These are phyloP conservation scores for Globisporangium viniferum DNA, from an alignment of 352 stramenopile species.

Conservation along the genomic window DNA sequence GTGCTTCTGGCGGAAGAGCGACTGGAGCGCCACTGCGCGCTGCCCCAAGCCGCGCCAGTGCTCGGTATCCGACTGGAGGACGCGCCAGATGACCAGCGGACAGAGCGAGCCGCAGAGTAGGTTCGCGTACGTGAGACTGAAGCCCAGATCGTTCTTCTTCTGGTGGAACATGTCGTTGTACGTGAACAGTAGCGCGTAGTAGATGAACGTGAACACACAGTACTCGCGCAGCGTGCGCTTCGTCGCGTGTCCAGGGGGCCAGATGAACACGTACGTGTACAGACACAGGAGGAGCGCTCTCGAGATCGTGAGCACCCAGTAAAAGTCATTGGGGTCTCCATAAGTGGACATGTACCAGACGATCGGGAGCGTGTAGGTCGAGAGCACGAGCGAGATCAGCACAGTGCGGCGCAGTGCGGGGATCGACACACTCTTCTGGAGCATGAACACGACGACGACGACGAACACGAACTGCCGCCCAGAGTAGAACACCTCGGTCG, in stretches of 20 bases:
- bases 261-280: slow-evolving; percentile 24
- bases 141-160: slow-evolving; percentile 17
- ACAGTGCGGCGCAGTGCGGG: slow-evolving; percentile 43
- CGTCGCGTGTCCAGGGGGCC: background rate
- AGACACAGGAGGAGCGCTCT: slow-evolving; percentile 23
- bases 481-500: slow-evolving; percentile 35
- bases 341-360: slow-evolving; percentile 12
- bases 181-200: slow-evolving; percentile 31
- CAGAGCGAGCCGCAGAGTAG: slow-evolving; percentile 22
- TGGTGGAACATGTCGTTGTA: slow-evolving; percentile 35
- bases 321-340: background rate
- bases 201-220: slow-evolving; percentile 9
- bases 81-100: slow-evolving; percentile 37
- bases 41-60: slow-evolving; percentile 45
- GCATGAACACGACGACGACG: slow-evolving; percentile 43
- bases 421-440: slow-evolving; percentile 64
- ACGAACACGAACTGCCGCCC: slow-evolving; percentile 59
- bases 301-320: slow-evolving; percentile 16
- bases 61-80: slow-evolving; percentile 46
- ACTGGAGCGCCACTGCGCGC: slow-evolving; percentile 28
- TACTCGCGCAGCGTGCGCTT: slow-evolving; percentile 4
- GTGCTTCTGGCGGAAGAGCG: slow-evolving; percentile 26
- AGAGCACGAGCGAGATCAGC: slow-evolving; percentile 35
- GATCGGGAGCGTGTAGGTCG: slow-evolving; percentile 31
- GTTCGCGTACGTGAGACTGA: slow-evolving; percentile 31